Percentiles rank a stretch among this genome's conserved stretches.
These are phyloP conservation scores for Auricularia cornea DNA, from an alignment of 768 basidiomycete species.

Conservation along the genomic window DNA sequence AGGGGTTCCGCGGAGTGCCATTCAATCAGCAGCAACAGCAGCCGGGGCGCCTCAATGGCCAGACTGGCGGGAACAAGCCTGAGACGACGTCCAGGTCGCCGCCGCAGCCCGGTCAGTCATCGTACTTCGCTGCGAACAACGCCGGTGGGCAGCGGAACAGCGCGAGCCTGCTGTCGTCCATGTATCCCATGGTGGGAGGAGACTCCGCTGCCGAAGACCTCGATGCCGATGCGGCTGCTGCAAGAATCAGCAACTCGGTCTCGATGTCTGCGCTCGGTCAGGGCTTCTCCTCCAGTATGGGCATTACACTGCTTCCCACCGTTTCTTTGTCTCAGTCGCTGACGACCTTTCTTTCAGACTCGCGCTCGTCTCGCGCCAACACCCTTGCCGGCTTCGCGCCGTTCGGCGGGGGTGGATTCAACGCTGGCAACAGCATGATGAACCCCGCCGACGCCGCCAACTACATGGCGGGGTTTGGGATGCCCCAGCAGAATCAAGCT, in stretches of 20 bases:
- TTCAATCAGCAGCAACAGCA: not conserved
- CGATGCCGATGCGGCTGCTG: not conserved
- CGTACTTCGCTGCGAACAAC: not conserved
- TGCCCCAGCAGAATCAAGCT: not conserved
- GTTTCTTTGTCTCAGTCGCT: not conserved
- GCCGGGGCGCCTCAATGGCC: not conserved
- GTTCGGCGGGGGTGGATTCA: not conserved
- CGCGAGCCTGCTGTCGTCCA: not conserved
- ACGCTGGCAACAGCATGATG: not conserved
- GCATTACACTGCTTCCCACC: not conserved
- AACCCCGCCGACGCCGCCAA: not conserved
- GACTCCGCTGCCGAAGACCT: not conserved
- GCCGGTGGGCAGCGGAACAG: not conserved
- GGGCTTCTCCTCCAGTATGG: not conserved
- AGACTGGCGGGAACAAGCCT: not conserved
- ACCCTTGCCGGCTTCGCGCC: conserved; percentile 4
- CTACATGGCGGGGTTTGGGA: too few species aligned
- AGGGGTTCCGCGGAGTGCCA: too few species aligned
- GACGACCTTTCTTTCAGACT: not conserved
- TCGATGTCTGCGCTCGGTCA: conserved; percentile 1
- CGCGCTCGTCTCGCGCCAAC: not conserved
- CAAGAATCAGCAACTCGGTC: not conserved
- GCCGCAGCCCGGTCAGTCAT: not conserved
- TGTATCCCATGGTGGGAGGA: not conserved
- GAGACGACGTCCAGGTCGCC: not conserved